phyloP scores from a whole-genome alignment of 2,329 filamentous ascomycete genomes.

The Ophiocordyceps australis region DNA sequence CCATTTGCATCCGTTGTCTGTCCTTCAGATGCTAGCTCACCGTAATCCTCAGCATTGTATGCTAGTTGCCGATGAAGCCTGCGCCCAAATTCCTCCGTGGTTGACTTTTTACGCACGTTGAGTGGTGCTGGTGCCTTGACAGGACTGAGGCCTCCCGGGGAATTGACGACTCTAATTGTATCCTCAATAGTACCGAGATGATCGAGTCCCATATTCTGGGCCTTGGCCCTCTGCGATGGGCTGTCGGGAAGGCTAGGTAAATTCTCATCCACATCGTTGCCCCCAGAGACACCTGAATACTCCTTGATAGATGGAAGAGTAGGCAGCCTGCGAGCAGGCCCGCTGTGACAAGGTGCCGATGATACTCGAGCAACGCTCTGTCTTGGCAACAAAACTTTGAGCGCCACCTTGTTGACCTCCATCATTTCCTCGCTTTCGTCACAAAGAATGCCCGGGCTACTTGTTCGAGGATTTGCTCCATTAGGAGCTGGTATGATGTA shows the following conservation, averaged over 20 bases:
- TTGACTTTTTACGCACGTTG: slow-evolving; percentile 21
- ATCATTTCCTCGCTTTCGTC: slow-evolving; percentile 5
- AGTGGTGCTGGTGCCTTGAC: slow-evolving; percentile 18
- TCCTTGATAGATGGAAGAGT: slow-evolving; percentile 32
- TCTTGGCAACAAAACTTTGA: slow-evolving; percentile 12
- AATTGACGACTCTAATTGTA: slow-evolving; percentile 37
- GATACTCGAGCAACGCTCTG: slow-evolving; percentile 25
- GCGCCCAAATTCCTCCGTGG: slow-evolving; percentile 6
- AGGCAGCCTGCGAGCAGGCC: slow-evolving; percentile 20
- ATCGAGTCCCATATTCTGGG: slow-evolving; percentile 16
- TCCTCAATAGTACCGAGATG: slow-evolving; percentile 27
- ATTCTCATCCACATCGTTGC: slow-evolving; percentile 20
- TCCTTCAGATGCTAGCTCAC: slow-evolving; percentile 5
- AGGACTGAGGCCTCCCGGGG: slow-evolving; percentile 19
- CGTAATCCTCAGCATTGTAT: slow-evolving; percentile 4
- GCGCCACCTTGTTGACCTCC: slow-evolving; percentile 10
- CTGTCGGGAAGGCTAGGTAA: slow-evolving; percentile 25
- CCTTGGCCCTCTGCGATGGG: slow-evolving; percentile 9
- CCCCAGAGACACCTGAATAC: slow-evolving; percentile 8
- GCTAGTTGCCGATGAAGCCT: slow-evolving; percentile 5
- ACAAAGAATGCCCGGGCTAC: too few relatives aligned
- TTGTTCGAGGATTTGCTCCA: slow-evolving; percentile 6
- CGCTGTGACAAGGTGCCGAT: too few relatives aligned
- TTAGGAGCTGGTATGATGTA: slow-evolving; percentile 5
- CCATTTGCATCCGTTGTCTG: slow-evolving; percentile 5